Evolutionary conservation across 228 moss, liverwort and hornwort genomes (phyloP).

Genomic region (Sphagnum fallax): DNA sequence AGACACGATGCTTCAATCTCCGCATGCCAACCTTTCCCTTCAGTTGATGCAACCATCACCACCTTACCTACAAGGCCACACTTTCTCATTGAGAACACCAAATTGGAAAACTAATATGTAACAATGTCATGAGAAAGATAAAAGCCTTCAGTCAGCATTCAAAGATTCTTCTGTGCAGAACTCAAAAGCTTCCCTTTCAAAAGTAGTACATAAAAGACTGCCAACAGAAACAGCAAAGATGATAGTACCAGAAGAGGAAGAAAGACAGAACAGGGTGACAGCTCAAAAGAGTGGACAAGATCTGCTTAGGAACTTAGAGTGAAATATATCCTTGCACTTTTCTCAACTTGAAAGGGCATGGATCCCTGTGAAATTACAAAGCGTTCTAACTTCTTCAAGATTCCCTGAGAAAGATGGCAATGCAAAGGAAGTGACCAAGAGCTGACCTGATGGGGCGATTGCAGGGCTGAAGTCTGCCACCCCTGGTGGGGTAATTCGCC

Average conservation of each 20-base stretch:
- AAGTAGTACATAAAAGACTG: no score
- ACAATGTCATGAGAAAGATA: no score
- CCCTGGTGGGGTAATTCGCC: slow-evolving; percentile 15
- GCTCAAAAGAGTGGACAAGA: no score
- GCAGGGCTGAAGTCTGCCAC: slow-evolving; percentile 20
- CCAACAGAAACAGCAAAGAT: no score
- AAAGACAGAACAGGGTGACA: no score
- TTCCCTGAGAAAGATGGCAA: neutral
- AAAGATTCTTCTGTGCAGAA: no score
- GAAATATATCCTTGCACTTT: neutral
- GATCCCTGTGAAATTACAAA: neutral
- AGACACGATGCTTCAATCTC: slow-evolving; percentile 1
- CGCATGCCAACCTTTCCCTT: neutral
- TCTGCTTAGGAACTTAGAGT: no score
- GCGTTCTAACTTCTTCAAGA: neutral
- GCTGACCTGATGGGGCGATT: slow-evolving; percentile 13
- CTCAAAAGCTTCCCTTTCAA: no score
- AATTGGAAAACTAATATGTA: no score
- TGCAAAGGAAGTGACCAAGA: neutral
- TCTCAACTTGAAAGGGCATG: neutral
- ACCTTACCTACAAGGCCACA: neutral
- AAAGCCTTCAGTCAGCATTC: no score
- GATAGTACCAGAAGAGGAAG: no score
- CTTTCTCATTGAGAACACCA: no score
- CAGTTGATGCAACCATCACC: slow-evolving; percentile 4